Base-by-base conservation (phyloP, 129 eudicot genomes). In the Escallonia rubra region DNA sequence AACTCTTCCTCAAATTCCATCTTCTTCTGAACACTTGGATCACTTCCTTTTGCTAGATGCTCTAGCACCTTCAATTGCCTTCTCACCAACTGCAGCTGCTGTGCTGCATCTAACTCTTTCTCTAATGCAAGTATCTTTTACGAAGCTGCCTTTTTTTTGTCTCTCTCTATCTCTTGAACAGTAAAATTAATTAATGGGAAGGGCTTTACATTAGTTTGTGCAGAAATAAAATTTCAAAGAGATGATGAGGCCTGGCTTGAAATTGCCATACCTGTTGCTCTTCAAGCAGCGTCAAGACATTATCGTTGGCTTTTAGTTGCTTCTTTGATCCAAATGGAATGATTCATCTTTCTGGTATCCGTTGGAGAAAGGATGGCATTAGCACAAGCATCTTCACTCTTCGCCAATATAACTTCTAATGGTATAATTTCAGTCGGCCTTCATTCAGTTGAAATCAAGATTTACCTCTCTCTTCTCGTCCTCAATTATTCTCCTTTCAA, bases 381-480 rank as follows among this genome's bases (percentile, higher is more conserved):
- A 23, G 34, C 34, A 23, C 34, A 23, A 23, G 34, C 34, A 23
- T 23, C 34, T 23, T 23, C 34, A 23, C 34, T 23, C 34, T 23
- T 23, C 34, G 1, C 34, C 1, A 23, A 23, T 0, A 23, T 23
- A 23, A 23, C 34, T 23, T 23, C 34, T 23, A 23, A 23, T 23
- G 34, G 34, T 23, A 23, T 23, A 0, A 23, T 23, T 23, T 23
- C 34, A 23, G 34, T 23, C 34, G 34, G 34, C 34, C 34, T 23
- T 23, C 34, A 23, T 23, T 23, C 1, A 23, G 34, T 12, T 9
- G 40, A 1, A 65, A 11, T 53, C 40, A 10, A 46, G 34, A 39
- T 34, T 54, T 54, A 78, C 86, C 86, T 72, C 72, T 47, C 68
- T 34, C 71, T 76, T 63, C 74, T 77, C 76, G 39, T 61, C 57